Evolutionary conservation across 2,329 filamentous ascomycete species (phyloP), one percentile per base, ranked within the genome.

Genomic region (Capronia epimyces): DNA sequence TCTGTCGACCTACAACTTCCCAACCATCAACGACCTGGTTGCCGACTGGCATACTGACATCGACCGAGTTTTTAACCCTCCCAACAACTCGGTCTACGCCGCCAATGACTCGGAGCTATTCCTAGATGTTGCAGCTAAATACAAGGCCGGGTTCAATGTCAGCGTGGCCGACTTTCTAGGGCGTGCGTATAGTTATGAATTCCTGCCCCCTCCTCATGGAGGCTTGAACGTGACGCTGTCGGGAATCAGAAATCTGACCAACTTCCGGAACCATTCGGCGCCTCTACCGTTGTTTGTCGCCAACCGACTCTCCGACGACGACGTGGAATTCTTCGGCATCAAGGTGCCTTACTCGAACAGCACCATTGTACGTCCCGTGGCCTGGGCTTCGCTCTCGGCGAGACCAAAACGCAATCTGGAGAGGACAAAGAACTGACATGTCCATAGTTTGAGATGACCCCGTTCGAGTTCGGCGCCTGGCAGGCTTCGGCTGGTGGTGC

Each of bases 1-100:
- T 12, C 72, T 94, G 9, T 89, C 80, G 51, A 73, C 81, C 60
- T 82, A 83, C 65, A 94, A 94, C 71, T 94, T 89, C 65, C 84
- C 82, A 12, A 81, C 83, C 0, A 77, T 89, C 3, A 68, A 78
- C 43, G 66, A 68, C 56, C 67, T 73, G 18, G 64, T 74, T 3
- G 43, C 48, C 8, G 20, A 43, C 29, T 50, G 43, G 52, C 49
- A 50, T 32, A 20, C 40, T 15, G 48, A 44, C n/a, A 55, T 55
- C 9, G 40, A 51, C 20, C 43, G 48, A n/a, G n/a, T n/a, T 8
- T 34, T 48, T 6, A 65, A n/a, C n/a, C n/a, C 64, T 25, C 59
- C 75, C 2, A 61, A 64, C 29, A 62, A 68, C 13, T 64, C 61
- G 10, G 32, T 25, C 3, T 52, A 60, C 16, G 56, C 64, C 12